A percentile compares a stretch with the other conserved stretches of the same genome.
These are phyloP conservation scores for Chrysopogon serrulatus DNA, from an alignment of 176 grass and related monocot genomes.

Conservation along the genomic window DNA sequence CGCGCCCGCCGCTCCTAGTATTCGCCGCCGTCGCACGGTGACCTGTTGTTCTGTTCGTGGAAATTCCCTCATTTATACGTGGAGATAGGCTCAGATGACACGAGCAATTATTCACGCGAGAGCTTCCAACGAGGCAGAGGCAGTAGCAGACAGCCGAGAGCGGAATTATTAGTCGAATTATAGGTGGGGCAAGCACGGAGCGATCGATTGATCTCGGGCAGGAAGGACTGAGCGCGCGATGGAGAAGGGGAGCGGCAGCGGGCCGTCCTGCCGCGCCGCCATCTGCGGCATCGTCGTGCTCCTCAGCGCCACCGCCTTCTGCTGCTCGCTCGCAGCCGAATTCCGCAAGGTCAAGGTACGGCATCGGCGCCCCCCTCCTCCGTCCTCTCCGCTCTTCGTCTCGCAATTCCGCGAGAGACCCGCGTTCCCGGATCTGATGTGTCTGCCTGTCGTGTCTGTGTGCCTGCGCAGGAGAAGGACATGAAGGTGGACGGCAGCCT, in stretches of 20 bases:
- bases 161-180: not conserved
- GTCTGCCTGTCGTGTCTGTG: not conserved
- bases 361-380: not conserved
- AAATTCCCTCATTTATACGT: constrained; percentile 21
- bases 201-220: not conserved
- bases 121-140: not conserved
- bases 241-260: constrained; percentile 32
- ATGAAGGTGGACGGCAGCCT: constrained; percentile 89
- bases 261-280: constrained; percentile 25
- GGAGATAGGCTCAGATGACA: not conserved
- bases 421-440: constrained; percentile 34
- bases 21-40: not conserved
- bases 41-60: constrained; percentile 3
- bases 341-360: constrained; percentile 75
- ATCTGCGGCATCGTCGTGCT: constrained; percentile 47
- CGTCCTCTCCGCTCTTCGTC: not conserved
- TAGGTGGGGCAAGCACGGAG: not conserved
- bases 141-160: not conserved
- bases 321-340: constrained; percentile 83
- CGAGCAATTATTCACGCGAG: not conserved
- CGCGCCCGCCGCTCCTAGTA: not conserved
- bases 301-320: constrained; percentile 61
- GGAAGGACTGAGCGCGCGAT: not conserved
- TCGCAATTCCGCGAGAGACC: not conserved
- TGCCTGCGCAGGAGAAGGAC: constrained; percentile 50